These are phyloP conservation scores for Glaciozyma martinii DNA, from an alignment of 768 basidiomycete genomes.

Conservation along the genomic window DNA sequence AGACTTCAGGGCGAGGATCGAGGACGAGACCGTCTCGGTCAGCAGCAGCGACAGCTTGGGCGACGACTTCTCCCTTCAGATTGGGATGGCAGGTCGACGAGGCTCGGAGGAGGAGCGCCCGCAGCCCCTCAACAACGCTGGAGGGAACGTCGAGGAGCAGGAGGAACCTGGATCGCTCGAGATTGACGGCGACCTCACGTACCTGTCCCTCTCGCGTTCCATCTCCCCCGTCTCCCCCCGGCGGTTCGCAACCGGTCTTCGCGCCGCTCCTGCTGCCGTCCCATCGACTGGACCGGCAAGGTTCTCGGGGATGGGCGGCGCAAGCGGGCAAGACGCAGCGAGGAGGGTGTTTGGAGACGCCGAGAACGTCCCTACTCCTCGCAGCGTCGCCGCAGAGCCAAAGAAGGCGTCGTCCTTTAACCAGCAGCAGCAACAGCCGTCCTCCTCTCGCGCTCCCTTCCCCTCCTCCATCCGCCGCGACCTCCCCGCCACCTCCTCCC, in stretches of 20 bases:
- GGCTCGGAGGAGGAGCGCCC: background rate
- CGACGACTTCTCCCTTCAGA: constrained; percentile 4
- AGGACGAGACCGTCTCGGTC: background rate
- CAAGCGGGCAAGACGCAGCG: too few relatives aligned
- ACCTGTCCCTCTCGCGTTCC: background rate
- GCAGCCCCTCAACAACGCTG: background rate
- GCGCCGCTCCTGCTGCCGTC: background rate
- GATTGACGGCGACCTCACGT: background rate
- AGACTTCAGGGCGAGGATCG: constrained; percentile 2
- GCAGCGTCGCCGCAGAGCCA: background rate
- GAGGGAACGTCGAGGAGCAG: background rate
- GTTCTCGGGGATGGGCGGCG: too few relatives aligned
- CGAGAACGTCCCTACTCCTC: background rate
- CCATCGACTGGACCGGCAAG: background rate
- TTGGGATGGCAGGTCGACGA: background rate
- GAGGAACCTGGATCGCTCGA: background rate
- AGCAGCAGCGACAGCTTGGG: background rate
- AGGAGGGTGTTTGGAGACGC: too few relatives aligned
- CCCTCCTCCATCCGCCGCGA: background rate
- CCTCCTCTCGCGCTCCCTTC: background rate
- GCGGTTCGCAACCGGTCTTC: background rate
- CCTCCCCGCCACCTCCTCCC: background rate
- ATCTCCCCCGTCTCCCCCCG: background rate
- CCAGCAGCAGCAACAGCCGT: background rate
- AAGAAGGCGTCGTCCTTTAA: background rate